phyloP scores from a whole-genome alignment of 2,329 filamentous ascomycete genomes.

The Fulvia fulva region DNA sequence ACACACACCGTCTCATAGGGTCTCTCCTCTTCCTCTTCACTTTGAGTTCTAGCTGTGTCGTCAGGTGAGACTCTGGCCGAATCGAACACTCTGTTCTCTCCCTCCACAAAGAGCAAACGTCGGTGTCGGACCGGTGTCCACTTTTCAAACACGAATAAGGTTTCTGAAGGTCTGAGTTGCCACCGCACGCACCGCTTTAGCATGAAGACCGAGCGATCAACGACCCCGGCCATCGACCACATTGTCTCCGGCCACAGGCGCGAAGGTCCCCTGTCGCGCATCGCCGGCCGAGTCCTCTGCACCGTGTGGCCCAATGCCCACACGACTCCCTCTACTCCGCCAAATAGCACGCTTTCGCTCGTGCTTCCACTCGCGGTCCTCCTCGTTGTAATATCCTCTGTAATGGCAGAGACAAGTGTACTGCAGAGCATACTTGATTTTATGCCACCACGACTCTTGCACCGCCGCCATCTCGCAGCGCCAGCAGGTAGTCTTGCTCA shows the following conservation, averaged over 20 bases:
- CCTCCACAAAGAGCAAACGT: background rate
- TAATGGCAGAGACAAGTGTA: conserved; percentile 30
- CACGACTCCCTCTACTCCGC: background rate
- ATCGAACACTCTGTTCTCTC: background rate
- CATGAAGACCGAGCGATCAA: background rate
- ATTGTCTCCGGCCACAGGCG: background rate
- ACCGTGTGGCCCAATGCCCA: background rate
- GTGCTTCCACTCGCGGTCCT: conserved; percentile 17
- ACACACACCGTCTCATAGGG: background rate
- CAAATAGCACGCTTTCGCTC: conserved; percentile 4
- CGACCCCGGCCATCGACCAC: background rate
- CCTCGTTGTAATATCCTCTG: conserved; percentile 22
- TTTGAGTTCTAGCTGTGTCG: background rate
- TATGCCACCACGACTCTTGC: conserved; percentile 15
- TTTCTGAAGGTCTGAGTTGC: background rate
- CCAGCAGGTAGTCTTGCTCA: conserved; percentile 28
- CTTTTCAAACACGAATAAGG: background rate
- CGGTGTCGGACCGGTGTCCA: background rate
- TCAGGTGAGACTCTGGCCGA: background rate
- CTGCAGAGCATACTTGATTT: conserved; percentile 13
- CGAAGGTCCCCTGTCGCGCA: background rate
- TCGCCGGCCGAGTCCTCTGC: background rate
- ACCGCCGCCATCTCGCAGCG: conserved; percentile 21
- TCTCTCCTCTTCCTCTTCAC: background rate
- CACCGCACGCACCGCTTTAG: background rate